Conservation (phyloP, 1,139 yeast species). For the Candida dubliniensis region DNA sequence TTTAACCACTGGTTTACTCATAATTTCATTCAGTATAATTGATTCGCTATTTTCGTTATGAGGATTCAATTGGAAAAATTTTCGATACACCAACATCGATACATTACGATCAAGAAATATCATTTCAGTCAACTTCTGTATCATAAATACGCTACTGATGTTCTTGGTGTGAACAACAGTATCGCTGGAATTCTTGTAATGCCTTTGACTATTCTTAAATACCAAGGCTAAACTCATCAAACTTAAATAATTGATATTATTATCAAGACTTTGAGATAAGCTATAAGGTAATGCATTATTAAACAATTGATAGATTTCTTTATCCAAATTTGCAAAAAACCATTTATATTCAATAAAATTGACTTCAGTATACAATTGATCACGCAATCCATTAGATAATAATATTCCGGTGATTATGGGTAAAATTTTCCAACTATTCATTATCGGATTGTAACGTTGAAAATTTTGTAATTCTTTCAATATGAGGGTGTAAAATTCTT, state of each 20-base stretch:
- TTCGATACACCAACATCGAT: slow-evolving; percentile 19
- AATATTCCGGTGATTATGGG: slow-evolving; percentile 59
- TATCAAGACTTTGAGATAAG: slow-evolving; percentile 23
- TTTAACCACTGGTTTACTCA: slow-evolving; percentile 45
- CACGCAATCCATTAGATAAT: slow-evolving; percentile 40
- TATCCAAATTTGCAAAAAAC: slow-evolving; percentile 39
- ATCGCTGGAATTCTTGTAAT: too few relatives aligned
- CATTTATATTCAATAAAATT: slow-evolving; percentile 30
- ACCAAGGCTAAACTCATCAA: slow-evolving; percentile 37
- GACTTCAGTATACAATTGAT: slow-evolving; percentile 30
- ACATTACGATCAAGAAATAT: slow-evolving; percentile 20
- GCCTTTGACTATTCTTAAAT: slow-evolving; percentile 20
- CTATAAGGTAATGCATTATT: slow-evolving; percentile 24
- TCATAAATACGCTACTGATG: slow-evolving; percentile 24
- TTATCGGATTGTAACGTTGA: slow-evolving; percentile 26
- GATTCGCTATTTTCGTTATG: slow-evolving; percentile 16
- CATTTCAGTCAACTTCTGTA: slow-evolving; percentile 23
- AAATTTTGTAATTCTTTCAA: slow-evolving; percentile 38
- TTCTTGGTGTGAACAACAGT: slow-evolving; percentile 7
- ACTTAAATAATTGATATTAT: slow-evolving; percentile 29
- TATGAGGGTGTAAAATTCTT: slow-evolving; percentile 50
- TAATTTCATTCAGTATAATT: slow-evolving; percentile 17
- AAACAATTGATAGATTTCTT: slow-evolving; percentile 24
- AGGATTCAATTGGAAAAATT: slow-evolving; percentile 17
- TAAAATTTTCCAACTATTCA: slow-evolving; percentile 54